Base-by-base conservation (phyloP, 2,329 filamentous ascomycete species). In the Herpotrichia juniperi region DNA sequence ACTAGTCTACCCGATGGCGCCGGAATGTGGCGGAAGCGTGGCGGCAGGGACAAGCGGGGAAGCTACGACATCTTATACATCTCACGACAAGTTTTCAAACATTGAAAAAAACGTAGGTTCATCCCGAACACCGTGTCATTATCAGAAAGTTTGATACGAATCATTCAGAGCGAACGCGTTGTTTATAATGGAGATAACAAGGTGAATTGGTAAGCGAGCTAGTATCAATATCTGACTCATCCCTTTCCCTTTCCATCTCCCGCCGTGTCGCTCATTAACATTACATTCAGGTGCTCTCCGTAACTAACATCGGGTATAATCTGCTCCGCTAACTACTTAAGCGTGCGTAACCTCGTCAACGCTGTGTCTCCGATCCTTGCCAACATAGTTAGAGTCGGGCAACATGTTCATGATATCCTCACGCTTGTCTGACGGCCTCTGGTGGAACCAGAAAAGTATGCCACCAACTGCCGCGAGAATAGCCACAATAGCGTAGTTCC, bases 351-450 rank as follows among this genome's bases (percentile, higher is more conserved):
- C 50, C 5, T 44, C 42, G 16, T 8, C 30, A 17, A 59, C 49
- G 39, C 63, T 67, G 50, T 71, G 62, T 50, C 64, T 64, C 39
- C 64, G 48, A 48, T 72, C 64, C 24, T 62, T 61, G 2, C 69
- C 71, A 11, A 65, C 37, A 43, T 74, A 74, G 25, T 58, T 71
- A 14, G 65, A 69, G 46, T 74, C 73, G 3, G 60, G 71, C 66
- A 68, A 84, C 80, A 85, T 81, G 72, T 92, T 92, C 59, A 88
- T 76, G 62, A 80, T 77, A 69, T 91, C 89, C 67, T 92, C 89
- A 58, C 86, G 77, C 22, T 72, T 74, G 65, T 92, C 89, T 9
- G 88, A 77, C n/a, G 82, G 77, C 32, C 79, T 76, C 77, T 88
- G 89, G 64, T 80, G 83, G 63, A 87, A 69, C 87, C 87, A 92